Percentiles rank a stretch among this genome's conserved stretches.
These are phyloP conservation scores for Chloris gayana DNA, from an alignment of 176 grass and related monocot genomes.

Conservation along the genomic window DNA sequence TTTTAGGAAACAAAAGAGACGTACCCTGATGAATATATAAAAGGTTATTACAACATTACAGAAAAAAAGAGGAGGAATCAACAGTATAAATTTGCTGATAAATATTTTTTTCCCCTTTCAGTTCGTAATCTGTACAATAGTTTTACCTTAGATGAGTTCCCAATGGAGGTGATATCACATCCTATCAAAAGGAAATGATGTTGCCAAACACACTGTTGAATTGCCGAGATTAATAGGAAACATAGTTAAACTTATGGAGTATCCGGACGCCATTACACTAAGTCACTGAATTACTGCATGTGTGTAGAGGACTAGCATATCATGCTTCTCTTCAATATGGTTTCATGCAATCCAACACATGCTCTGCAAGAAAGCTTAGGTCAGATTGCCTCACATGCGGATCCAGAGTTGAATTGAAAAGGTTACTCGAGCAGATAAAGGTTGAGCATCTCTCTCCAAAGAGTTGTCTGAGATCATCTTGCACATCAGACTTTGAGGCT, in stretches of 20 bases:
- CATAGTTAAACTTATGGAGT: background rate
- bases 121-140: background rate
- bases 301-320: background rate
- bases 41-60: too few relatives aligned
- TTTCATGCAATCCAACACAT: slow-evolving; percentile 43
- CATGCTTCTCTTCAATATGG: background rate
- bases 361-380: slow-evolving; percentile 40
- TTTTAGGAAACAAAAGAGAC: too few relatives aligned
- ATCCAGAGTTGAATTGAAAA: slow-evolving; percentile 41
- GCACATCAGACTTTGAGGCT: slow-evolving; percentile 31
- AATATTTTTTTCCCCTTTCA: background rate
- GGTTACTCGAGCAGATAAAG: slow-evolving; percentile 42
- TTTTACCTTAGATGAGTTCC: background rate
- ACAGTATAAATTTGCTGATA: background rate
- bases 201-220: background rate
- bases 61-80: too few relatives aligned
- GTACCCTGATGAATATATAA: too few relatives aligned
- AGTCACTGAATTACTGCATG: background rate
- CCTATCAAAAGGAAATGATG: background rate
- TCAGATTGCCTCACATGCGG: slow-evolving; percentile 38
- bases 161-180: background rate
- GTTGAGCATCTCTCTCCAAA: slow-evolving; percentile 54
- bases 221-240: background rate
- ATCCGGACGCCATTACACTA: background rate
- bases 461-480: slow-evolving; percentile 32